Percentiles rank a stretch among this genome's conserved stretches.
phyloP scores from a whole-genome alignment of 1,139 yeast species.

The Hyphopichia pseudoburtonii region DNA sequence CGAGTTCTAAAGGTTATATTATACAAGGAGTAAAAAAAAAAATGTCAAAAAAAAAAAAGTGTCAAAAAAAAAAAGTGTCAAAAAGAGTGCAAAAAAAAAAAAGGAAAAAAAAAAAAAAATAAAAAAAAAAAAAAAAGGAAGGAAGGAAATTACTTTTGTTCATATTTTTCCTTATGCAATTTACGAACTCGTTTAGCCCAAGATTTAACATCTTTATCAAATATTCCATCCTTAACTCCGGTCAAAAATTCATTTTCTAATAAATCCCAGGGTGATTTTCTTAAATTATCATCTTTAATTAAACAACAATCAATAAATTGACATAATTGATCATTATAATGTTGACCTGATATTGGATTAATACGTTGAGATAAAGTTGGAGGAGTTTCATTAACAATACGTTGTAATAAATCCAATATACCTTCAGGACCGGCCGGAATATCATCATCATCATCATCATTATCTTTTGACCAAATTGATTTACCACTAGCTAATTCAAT shows the following conservation, averaged over 20 bases:
- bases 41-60: too few species aligned
- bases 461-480: constrained; percentile 44
- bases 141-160: not conserved
- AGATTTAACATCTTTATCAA: constrained; percentile 41
- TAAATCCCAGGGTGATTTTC: constrained; percentile 65
- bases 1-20: too few species aligned
- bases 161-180: constrained; percentile 23
- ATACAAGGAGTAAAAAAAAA: too few species aligned
- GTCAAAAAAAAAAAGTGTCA: too few species aligned
- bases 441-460: constrained; percentile 18
- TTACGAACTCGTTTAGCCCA: constrained; percentile 54
- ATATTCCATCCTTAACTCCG: constrained; percentile 39
- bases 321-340: constrained; percentile 47
- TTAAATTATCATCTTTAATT: constrained; percentile 57
- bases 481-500: constrained; percentile 85
- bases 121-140: too few species aligned
- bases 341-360: constrained; percentile 24
- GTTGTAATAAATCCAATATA: constrained; percentile 81
- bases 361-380: constrained; percentile 53
- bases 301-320: constrained; percentile 70
- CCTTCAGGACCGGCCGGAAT: constrained; percentile 64
- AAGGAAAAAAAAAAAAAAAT: too few species aligned
- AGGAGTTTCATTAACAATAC: constrained; percentile 91
- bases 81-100: too few species aligned
- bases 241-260: constrained; percentile 46